phyloP scores from a whole-genome alignment of 2,329 filamentous ascomycete species.

The Claviceps sp. region DNA sequence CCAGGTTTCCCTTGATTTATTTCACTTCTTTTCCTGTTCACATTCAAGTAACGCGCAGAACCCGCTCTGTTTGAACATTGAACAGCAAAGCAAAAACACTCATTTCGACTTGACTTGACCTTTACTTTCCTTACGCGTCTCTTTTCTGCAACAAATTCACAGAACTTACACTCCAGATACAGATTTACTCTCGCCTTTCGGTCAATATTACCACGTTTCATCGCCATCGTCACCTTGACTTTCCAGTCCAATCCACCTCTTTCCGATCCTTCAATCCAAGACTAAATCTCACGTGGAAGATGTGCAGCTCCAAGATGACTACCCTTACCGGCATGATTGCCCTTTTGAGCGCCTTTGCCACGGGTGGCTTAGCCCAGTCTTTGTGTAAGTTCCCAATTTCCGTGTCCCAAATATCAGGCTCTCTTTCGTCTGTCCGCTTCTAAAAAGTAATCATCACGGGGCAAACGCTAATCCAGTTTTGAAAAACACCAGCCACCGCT shows the following conservation, averaged over 20 bases:
- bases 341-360: conserved; percentile 11
- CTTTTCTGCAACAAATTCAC: neutral
- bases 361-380: conserved; percentile 9
- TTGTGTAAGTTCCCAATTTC: conserved; percentile 8
- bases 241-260: neutral
- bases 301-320: conserved; percentile 18
- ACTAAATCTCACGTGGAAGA: conserved; percentile 4
- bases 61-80: neutral
- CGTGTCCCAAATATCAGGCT: neutral
- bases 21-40: neutral
- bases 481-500: conserved; percentile 13
- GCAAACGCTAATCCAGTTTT: neutral
- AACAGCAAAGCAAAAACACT: neutral
- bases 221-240: neutral
- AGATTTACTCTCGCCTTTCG: neutral
- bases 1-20: neutral
- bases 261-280: neutral
- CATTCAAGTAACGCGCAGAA: neutral
- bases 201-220: neutral
- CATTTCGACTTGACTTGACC: neutral
- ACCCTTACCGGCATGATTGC: conserved; percentile 12
- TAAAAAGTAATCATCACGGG: neutral
- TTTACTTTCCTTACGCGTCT: neutral
- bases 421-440: neutral
- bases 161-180: neutral